phyloP scores from a whole-genome alignment of 1,139 yeast species.

The Neolecta irregularis region DNA sequence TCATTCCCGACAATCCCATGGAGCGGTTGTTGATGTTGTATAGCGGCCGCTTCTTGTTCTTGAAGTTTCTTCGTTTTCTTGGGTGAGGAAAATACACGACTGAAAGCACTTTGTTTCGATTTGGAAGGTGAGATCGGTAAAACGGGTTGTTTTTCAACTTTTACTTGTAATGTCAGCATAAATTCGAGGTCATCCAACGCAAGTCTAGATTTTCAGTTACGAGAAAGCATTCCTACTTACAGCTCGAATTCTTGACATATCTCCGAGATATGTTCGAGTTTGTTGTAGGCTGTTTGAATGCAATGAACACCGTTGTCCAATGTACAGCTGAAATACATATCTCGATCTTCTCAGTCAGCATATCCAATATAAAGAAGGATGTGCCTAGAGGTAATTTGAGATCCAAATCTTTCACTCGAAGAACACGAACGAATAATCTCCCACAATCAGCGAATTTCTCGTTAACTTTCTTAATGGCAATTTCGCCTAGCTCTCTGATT shows the following conservation, averaged over 20 bases:
- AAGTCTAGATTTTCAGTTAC: constrained; percentile 20
- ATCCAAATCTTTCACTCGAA: constrained; percentile 1
- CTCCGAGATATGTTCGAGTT: constrained; percentile 31
- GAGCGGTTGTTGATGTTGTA: too few species aligned
- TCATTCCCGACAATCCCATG: constrained; percentile 10
- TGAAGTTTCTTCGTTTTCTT: too few species aligned
- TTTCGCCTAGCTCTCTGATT: too few species aligned
- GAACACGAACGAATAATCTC: constrained; percentile 2
- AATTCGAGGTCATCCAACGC: constrained; percentile 54
- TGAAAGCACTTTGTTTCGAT: constrained; percentile 3
- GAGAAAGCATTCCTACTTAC: not conserved
- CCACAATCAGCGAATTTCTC: not conserved
- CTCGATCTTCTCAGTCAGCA: constrained; percentile 7
- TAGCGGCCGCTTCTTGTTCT: too few species aligned
- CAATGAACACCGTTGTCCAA: constrained; percentile 86
- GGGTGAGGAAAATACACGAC: constrained; percentile 8
- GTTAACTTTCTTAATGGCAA: too few species aligned
- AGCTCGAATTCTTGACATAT: constrained; percentile 78
- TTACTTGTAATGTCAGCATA: constrained; percentile 55
- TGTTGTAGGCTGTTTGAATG: constrained; percentile 54
- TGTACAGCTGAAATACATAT: constrained; percentile 23
- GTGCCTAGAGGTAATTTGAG: constrained; percentile 1
- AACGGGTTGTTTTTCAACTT: constrained; percentile 3
- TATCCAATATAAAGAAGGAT: not conserved
- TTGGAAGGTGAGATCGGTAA: too few species aligned